Evolutionary conservation across 2,329 filamentous ascomycete genomes (phyloP), one percentile per base, ranked within the genome.

Genomic region (Botryotinia narcissicola): DNA sequence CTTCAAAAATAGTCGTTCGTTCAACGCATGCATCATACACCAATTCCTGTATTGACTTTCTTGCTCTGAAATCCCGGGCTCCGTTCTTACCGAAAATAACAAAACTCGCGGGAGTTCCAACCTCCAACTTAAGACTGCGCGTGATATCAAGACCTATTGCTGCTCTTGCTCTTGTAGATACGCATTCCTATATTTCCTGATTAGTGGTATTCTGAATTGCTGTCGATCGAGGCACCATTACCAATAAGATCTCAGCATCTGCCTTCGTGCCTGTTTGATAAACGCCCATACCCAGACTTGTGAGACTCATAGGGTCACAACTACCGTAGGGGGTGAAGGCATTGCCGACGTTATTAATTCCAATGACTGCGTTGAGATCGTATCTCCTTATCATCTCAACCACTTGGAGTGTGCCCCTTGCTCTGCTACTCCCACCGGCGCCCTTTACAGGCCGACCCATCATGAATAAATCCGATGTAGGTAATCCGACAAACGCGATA

Each of bases 271-370:
- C 91, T 2, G 88, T 87, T 75, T 93, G 90, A 78, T 93, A 93
- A 5, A 93, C 79, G 0, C 89, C 90, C 0, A 92, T 88, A 1
- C 88, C 88, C 70, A 90, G 82, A 76, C 86, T 88, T 32, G 90
- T 90, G 61, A 92, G 82, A 59, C 84, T 84, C 67, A 93, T 79
- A 1, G 91, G 91, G 81, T 93, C 91, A 57, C 87, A 89, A 29
- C 84, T 88, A 0, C 91, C 91, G 78, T 90, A 88, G 0, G 91
- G 91, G 10, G 91, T 93, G 77, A 93, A 93, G 0, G 91, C 90
- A 79, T 93, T 93, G 29, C 91, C 91, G 22, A 93, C 87, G 78
- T 93, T 93, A 78, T 93, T 93, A 54, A 92, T 85, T 2, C 89
- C 87, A 8, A 93, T 85, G 22, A 88, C 89, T 32, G 86, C 89